Conservation (phyloP, 2,329 filamentous ascomycete species). For the Apiospora sp. region DNA sequence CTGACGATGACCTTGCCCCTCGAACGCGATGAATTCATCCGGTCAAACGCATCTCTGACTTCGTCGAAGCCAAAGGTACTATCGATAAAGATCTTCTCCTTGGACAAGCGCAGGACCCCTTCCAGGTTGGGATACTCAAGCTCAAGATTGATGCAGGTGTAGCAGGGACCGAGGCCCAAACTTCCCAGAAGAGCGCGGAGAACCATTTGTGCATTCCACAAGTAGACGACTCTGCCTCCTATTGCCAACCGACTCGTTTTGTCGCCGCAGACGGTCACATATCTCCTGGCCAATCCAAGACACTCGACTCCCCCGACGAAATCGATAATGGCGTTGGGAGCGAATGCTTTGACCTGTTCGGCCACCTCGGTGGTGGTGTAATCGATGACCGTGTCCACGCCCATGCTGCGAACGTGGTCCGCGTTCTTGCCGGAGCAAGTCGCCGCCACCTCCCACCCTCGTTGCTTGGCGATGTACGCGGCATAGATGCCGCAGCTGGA, state of each 20-base stretch:
- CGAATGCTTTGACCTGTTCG: slow-evolving; percentile 5
- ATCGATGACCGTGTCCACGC: slow-evolving; percentile 32
- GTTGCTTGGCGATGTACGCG: slow-evolving; percentile 29
- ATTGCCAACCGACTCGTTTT: slow-evolving; percentile 13
- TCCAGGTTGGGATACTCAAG: neutral
- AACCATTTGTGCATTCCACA: slow-evolving; percentile 18
- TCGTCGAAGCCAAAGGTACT: slow-evolving; percentile 26
- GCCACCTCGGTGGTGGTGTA: slow-evolving; percentile 27
- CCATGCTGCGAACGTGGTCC: slow-evolving; percentile 31
- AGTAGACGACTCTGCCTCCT: slow-evolving; percentile 15
- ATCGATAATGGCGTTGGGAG: slow-evolving; percentile 23
- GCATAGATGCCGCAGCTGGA: slow-evolving; percentile 34
- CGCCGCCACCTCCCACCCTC: slow-evolving; percentile 33
- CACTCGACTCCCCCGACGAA: slow-evolving; percentile 25
- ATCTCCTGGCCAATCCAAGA: slow-evolving; percentile 16
- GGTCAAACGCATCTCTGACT: slow-evolving; percentile 28
- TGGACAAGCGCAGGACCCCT: neutral
- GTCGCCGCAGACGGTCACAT: slow-evolving; percentile 23
- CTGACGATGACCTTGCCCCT: slow-evolving; percentile 27
- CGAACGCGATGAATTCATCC: slow-evolving; percentile 25
- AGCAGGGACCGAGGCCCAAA: slow-evolving; percentile 19
- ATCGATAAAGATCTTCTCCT: slow-evolving; percentile 26
- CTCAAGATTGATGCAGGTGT: slow-evolving; percentile 23
- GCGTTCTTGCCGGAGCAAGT: slow-evolving; percentile 34
- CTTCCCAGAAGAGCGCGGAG: slow-evolving; percentile 20